Conservation (phyloP, 805 yeast species). For the Ogataea sp. region DNA sequence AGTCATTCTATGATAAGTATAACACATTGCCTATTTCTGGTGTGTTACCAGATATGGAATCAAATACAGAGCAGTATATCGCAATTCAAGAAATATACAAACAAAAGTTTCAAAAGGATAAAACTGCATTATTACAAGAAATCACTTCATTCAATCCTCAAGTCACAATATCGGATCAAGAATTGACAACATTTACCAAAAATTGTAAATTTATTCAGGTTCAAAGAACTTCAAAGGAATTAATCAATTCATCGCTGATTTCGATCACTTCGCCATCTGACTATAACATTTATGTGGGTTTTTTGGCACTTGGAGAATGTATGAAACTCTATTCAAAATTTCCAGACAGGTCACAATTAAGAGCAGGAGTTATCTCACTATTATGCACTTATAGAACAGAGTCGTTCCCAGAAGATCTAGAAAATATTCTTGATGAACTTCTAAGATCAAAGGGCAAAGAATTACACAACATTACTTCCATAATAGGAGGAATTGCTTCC, state of each 20-base stretch:
- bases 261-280: constrained; percentile 5
- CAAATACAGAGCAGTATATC: constrained; percentile 58
- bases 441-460: constrained; percentile 33
- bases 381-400: constrained; percentile 15
- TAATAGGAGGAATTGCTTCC: constrained; percentile 78
- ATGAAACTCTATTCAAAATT: constrained; percentile 11
- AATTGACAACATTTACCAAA: constrained; percentile 47
- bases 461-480: constrained; percentile 51
- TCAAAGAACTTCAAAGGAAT: constrained; percentile 33
- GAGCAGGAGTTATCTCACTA: constrained; percentile 17
- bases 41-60: constrained; percentile 80
- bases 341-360: constrained; percentile 11
- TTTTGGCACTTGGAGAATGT: constrained; percentile 27
- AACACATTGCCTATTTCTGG: constrained; percentile 63
- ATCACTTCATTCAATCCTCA: neutral
- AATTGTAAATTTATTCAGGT: constrained; percentile 48
- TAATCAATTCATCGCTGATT: constrained; percentile 13
- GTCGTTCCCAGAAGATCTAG: constrained; percentile 26
- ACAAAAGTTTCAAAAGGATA: constrained; percentile 45
- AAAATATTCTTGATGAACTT: constrained; percentile 34
- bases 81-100: constrained; percentile 50
- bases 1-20: constrained; percentile 35
- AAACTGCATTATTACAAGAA: constrained; percentile 25
- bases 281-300: constrained; percentile 31
- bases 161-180: constrained; percentile 25